These are phyloP conservation scores for Metarhizium sp. DNA, from an alignment of 2,329 filamentous ascomycete genomes.

Conservation along the genomic window DNA sequence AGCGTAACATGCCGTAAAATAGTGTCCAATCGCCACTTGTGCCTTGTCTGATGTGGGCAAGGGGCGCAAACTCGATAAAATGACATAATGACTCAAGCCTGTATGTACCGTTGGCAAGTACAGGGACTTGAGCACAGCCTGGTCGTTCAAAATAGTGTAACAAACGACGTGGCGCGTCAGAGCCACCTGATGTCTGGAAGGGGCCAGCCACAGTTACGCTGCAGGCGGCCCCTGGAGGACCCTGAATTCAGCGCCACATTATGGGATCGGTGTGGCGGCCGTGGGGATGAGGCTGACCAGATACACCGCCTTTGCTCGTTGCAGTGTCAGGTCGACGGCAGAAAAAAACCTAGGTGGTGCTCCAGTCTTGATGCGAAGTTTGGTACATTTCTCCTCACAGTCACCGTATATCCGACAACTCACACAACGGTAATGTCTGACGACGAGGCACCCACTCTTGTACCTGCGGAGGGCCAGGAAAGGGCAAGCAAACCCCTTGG, in stretches of 20 bases:
- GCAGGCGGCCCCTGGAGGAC: not conserved
- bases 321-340: not conserved
- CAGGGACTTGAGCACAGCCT: not conserved
- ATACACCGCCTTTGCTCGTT: constrained; percentile 1
- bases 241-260: constrained; percentile 4
- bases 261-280: not conserved
- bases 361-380: not conserved
- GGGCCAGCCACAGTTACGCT: not conserved
- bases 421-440: constrained; percentile 2
- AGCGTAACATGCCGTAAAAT: not conserved
- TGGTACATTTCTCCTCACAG: not conserved
- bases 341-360: constrained; percentile 1
- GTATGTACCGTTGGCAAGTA: too few species aligned
- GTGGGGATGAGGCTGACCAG: not conserved
- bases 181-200: not conserved
- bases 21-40: not conserved
- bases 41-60: not conserved
- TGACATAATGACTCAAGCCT: too few species aligned
- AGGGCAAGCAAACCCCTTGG: constrained; percentile 39
- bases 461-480: constrained; percentile 13
- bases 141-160: too few species aligned
- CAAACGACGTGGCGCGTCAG: too few species aligned
- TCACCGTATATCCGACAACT: not conserved
- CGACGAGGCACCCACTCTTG: not conserved
- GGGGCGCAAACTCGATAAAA: not conserved